phyloP scores from a whole-genome alignment of 257 asterid species.

The Salvia miltiorrhiza region DNA sequence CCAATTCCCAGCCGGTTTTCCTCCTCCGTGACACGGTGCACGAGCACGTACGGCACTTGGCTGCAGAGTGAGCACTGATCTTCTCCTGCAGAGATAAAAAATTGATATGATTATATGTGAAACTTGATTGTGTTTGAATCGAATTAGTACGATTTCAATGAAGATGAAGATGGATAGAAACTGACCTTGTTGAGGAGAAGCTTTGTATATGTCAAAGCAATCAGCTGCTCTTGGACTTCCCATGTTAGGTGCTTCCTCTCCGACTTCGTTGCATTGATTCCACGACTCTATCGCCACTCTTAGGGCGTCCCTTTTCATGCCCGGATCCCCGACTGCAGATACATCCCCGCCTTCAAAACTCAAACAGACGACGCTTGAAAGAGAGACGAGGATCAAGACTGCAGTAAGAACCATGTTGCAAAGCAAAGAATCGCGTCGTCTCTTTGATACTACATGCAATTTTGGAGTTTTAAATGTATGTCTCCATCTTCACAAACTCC shows the following conservation, averaged over 20 bases:
- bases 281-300: slow-evolving; percentile 89
- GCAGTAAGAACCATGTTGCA: slow-evolving; percentile 9
- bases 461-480: too few species aligned
- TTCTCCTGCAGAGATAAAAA: neutral
- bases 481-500: neutral
- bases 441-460: neutral
- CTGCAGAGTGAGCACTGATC: slow-evolving; percentile 44
- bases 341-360: slow-evolving; percentile 25
- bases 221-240: slow-evolving; percentile 91
- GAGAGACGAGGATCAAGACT: slow-evolving; percentile 24
- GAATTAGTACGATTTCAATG: neutral
- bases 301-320: slow-evolving; percentile 63
- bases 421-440: neutral
- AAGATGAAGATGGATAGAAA: neutral
- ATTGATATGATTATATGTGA: neutral
- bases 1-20: slow-evolving; percentile 73
- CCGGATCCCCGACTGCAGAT: slow-evolving; percentile 79
- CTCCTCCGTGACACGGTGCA: slow-evolving; percentile 26
- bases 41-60: slow-evolving; percentile 31
- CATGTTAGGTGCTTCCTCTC: slow-evolving; percentile 77
- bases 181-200: slow-evolving; percentile 45
- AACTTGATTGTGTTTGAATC: neutral
- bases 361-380: slow-evolving; percentile 1
- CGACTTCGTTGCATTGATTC: slow-evolving; percentile 91
- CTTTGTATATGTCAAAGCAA: slow-evolving; percentile 63